Evolutionary conservation across 2,329 filamentous ascomycete species (phyloP), one percentile per base, ranked within the genome.

Genomic region (Akanthomyces lecanii): DNA sequence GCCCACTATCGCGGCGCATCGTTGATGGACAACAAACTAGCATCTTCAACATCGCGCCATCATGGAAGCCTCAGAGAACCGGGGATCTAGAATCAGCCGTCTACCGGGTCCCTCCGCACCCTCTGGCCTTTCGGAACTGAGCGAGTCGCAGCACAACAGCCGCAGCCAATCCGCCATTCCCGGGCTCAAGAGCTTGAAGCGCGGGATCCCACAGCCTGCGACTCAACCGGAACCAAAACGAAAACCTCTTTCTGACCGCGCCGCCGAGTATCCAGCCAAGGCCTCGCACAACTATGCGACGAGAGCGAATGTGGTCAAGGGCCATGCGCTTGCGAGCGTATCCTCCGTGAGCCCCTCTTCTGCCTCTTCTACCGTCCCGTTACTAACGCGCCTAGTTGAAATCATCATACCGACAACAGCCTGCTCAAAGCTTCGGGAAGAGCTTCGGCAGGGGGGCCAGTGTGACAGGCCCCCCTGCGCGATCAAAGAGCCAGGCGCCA

Each of bases 141-240:
- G 77, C 69, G 82, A 86, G 8, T 86, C 85, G n/a, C 83, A 88
- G 69, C 78, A 76, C 73, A 88, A 89, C 71, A 73, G 80, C 50
- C 81, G 85, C 57, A 72, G 75, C 12, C 81, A 80, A 56, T 72
- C 75, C 1, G 71, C 78, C 0, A 76, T 76, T 44, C 76, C 77
- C n/a, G 63, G 69, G 6, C 59, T 66, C 23, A 78, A 78, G 65
- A 76, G 75, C 14, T 62, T 82, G 65, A 88, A 88, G 75, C 82
- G 85, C 67, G 78, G 78, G 62, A 74, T 77, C 14, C 76, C 78
- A 2, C 74, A 78, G 50, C 76, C 79, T 69, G 85, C 80, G 58
- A 67, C 76, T 25, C 79, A 85, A 69, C 79, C 85, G 23, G 81
- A 85, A 56, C 70, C 84, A 3, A 89, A 89, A 74, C 80, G 86